phyloP scores from a whole-genome alignment of 331 rosid species.

The Pyracantha coccinea region DNA sequence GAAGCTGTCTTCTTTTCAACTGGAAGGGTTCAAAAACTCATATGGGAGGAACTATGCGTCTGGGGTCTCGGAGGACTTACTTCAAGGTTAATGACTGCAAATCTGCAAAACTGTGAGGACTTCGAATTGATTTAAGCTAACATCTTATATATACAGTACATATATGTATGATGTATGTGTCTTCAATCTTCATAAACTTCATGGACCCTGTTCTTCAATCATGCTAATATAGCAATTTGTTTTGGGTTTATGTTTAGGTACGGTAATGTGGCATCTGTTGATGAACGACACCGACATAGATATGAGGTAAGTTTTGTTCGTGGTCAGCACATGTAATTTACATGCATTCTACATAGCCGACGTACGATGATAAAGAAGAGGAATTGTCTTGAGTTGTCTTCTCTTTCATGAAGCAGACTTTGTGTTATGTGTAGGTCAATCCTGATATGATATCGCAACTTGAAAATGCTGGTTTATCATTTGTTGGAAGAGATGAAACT shows the following conservation, averaged over 20 bases:
- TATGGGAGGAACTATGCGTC: constrained; percentile 53
- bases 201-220: background rate
- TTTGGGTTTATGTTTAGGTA: constrained; percentile 27
- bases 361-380: background rate
- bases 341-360: background rate
- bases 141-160: background rate
- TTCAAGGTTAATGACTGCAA: constrained; percentile 36
- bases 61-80: constrained; percentile 44
- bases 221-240: background rate
- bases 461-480: constrained; percentile 31
- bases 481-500: constrained; percentile 31
- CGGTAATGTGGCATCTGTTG: constrained; percentile 29
- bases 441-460: constrained; percentile 42
- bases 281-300: constrained; percentile 50
- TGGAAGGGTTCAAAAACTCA: constrained; percentile 44
- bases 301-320: constrained; percentile 36
- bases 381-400: background rate
- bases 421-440: constrained; percentile 34
- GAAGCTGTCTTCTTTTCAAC: constrained; percentile 6
- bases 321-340: background rate
- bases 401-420: background rate
- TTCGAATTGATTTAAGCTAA: constrained; percentile 10
- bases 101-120: constrained; percentile 46
- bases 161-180: background rate
- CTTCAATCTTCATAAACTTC: background rate